A percentile compares a stretch with the other conserved stretches of the same genome.
phyloP scores from a whole-genome alignment of 129 eudicot genomes.

The Centrapalus pauciflorus region DNA sequence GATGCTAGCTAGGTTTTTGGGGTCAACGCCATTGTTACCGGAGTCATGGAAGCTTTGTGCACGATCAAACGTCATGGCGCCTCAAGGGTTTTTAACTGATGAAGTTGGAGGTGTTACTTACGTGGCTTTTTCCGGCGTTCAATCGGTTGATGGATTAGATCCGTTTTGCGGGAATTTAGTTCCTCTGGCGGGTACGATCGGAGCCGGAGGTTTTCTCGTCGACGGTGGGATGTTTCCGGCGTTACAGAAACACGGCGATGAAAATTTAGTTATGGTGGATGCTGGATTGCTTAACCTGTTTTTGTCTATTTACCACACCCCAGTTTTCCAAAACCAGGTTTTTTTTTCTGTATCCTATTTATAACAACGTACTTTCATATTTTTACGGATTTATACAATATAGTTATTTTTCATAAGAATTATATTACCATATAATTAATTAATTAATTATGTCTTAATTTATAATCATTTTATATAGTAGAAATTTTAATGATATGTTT shows the following conservation, averaged over 20 bases:
- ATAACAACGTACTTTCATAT: too few relatives aligned
- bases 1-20: constrained; percentile 64
- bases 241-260: constrained; percentile 20
- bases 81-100: constrained; percentile 27
- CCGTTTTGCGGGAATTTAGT: constrained; percentile 37
- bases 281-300: constrained; percentile 58
- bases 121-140: constrained; percentile 64
- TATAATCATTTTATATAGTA: background rate
- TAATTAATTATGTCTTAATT: too few relatives aligned
- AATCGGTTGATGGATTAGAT: constrained; percentile 33
- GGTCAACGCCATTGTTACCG: constrained; percentile 57
- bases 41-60: constrained; percentile 72
- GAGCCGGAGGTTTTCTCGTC: background rate
- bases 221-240: constrained; percentile 43
- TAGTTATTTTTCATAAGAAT: too few relatives aligned
- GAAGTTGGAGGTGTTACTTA: constrained; percentile 43
- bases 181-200: constrained; percentile 17
- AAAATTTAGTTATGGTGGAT: constrained; percentile 55
- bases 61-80: constrained; percentile 41
- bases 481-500: background rate
- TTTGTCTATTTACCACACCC: constrained; percentile 28
- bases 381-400: too few relatives aligned
- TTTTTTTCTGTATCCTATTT: background rate
- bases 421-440: too few relatives aligned
- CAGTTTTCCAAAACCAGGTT: constrained; percentile 65